These are phyloP conservation scores for Vaccinium vitisidaea DNA, from an alignment of 148 eudicot genomes.

Conservation along the genomic window DNA sequence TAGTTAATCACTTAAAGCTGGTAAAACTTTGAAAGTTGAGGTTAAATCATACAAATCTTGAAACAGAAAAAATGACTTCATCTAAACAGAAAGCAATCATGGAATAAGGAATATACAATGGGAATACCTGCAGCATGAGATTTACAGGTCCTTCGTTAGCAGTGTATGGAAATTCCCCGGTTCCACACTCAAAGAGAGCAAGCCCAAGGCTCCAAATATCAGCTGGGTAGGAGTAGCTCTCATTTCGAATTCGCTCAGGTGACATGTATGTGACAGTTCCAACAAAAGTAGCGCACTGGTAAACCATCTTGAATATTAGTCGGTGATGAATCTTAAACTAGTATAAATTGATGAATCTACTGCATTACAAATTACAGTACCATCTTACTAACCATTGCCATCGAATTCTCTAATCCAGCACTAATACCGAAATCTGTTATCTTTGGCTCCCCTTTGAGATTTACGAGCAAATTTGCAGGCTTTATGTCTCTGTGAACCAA, in stretches of 20 bases:
- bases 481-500: conserved; percentile 96
- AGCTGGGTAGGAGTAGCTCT: conserved; percentile 93
- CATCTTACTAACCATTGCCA: conserved; percentile 70
- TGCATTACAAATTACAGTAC: too few relatives aligned
- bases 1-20: background rate
- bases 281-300: conserved; percentile 95
- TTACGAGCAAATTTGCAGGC: conserved; percentile 94
- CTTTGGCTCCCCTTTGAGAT: conserved; percentile 95
- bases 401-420: conserved; percentile 93
- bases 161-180: conserved; percentile 86
- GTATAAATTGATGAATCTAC: background rate
- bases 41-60: background rate
- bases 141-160: conserved; percentile 91
- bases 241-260: conserved; percentile 93
- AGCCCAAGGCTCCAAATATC: conserved; percentile 99
- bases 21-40: background rate
- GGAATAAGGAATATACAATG: background rate
- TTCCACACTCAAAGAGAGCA: conserved; percentile 94
- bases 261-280: conserved; percentile 99
- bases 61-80: background rate
- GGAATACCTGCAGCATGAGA: conserved; percentile 84
- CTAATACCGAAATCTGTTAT: conserved; percentile 98
- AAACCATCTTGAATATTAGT: conserved; percentile 17
- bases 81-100: background rate
- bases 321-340: background rate